Percentiles rank a stretch among this genome's conserved stretches.
phyloP scores from a whole-genome alignment of 129 eudicot genomes.

The Dittrichia graveolens region DNA sequence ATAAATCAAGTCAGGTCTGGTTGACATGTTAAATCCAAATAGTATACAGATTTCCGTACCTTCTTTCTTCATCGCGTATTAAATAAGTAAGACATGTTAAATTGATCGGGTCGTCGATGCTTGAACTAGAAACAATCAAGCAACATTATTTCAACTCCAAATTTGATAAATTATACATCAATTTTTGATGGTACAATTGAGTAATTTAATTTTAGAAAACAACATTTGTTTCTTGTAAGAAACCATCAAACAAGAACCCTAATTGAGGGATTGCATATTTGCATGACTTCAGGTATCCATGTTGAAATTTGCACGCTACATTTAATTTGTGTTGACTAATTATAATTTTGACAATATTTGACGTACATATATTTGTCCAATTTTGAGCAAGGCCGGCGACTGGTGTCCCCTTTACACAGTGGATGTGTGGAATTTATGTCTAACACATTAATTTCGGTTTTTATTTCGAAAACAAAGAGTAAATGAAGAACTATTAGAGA shows the following conservation, averaged over 20 bases:
- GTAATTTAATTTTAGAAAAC: neutral
- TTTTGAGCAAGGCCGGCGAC: neutral
- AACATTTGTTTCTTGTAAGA: constrained; percentile 27
- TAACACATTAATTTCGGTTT: neutral
- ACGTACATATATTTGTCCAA: neutral
- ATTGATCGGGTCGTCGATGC: too few species aligned
- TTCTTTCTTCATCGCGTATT: too few species aligned
- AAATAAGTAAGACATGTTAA: too few species aligned
- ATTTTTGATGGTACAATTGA: constrained; percentile 4
- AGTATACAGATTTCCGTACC: too few species aligned
- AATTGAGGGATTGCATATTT: constrained; percentile 17
- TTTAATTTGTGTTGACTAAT: constrained; percentile 29
- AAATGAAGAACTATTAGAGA: neutral
- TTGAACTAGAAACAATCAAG: neutral
- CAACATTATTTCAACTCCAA: neutral
- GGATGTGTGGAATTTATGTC: constrained; percentile 3
- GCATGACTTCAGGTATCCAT: neutral
- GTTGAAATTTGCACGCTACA: neutral
- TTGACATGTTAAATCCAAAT: too few species aligned
- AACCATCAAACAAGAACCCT: constrained; percentile 26
- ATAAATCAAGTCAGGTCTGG: too few species aligned
- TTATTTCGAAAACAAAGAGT: neutral
- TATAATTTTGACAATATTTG: constrained; percentile 4
- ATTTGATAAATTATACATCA: neutral
- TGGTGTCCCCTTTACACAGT: constrained; percentile 22